Base-by-base conservation (phyloP, 176 grass and related monocot species). In the Zea mays region DNA sequence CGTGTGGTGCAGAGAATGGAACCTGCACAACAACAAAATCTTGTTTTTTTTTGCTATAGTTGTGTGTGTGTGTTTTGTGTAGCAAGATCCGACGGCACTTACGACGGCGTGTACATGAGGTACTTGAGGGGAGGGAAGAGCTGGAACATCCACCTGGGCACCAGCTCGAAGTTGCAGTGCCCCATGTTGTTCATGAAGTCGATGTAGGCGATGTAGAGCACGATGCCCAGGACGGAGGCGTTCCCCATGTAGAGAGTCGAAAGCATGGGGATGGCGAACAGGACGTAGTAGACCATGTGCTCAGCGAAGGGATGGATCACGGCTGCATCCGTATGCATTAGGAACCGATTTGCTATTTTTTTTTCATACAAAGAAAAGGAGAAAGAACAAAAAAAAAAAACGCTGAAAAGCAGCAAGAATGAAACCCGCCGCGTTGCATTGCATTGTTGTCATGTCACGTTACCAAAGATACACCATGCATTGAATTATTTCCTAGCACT, bases 121-220 rank as follows among this genome's bases (percentile, higher is more conserved):
- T 97, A 94, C 83, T 97, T 97, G 69, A 97, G 95, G 51, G 87
- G 89, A 10, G 95, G 95, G 44, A 97, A 97, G 42, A 72, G 82
- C 39, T 73, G 49, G 61, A 98, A 98, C 13, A 94, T 56, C 91
- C 87, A 94, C 34, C 83, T 90, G 2, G 95, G 95, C 45, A 98
- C 89, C 67, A 98, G 50, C 80, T 98, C 91, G 68, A 98, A 92
- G 16, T 98, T 98, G 75, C 96, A 98, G 74, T 98, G 96, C 0
- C 96, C 96, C 89, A 98, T 88, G 73, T 98, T 98, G 77, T 98
- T 98, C 96, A 98, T 98, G 79, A 98, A 92, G 71, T 98, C 96
- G 21, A 94, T 85, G 55, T 90, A 94, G 51, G 40, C 77, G n/a
- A 93, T 72, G 20, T 95, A 99, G 12, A 47, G 10, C 44, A 95